Conservation (phyloP, 2,329 filamentous ascomycete genomes). For the Epichloe uncinata region DNA sequence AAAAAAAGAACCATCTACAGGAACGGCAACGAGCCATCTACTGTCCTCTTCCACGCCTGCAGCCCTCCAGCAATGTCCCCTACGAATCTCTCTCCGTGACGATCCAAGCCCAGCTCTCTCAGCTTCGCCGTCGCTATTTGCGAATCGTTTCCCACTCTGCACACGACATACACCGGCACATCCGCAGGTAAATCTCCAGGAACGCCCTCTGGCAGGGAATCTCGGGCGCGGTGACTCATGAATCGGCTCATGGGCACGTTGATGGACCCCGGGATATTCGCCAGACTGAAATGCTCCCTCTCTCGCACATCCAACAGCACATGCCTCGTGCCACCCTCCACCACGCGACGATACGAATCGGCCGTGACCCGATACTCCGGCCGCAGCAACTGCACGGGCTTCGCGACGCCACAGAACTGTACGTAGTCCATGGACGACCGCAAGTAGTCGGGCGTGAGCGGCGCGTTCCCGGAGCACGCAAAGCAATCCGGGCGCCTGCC, state of each 20-base stretch:
- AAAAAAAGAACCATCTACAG: constrained; percentile 22
- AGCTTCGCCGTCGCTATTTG: constrained; percentile 55
- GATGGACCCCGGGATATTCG: constrained; percentile 58
- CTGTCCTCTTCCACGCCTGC: constrained; percentile 54
- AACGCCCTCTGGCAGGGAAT: constrained; percentile 20
- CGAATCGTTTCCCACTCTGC: constrained; percentile 65
- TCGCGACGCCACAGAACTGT: constrained; percentile 62
- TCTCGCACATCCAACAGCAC: constrained; percentile 74
- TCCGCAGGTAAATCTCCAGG: constrained; percentile 24
- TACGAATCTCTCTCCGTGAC: constrained; percentile 42
- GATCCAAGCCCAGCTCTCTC: constrained; percentile 44
- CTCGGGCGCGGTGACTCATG: constrained; percentile 33
- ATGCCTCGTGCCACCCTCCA: constrained; percentile 21
- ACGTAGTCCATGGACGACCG: constrained; percentile 62
- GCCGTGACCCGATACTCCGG: constrained; percentile 56
- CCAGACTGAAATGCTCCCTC: constrained; percentile 72
- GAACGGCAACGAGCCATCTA: constrained; percentile 47
- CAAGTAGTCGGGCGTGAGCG: constrained; percentile 49
- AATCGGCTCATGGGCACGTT: constrained; percentile 51
- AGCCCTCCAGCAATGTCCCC: constrained; percentile 62
- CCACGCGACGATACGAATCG: constrained; percentile 35
- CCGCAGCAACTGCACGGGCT: constrained; percentile 41
- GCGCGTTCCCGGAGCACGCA: constrained; percentile 52
- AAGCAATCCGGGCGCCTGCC: constrained; percentile 57
- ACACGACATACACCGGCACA: constrained; percentile 56